phyloP scores from a whole-genome alignment of 345 rosid species.

The Reutealis trisperma region DNA sequence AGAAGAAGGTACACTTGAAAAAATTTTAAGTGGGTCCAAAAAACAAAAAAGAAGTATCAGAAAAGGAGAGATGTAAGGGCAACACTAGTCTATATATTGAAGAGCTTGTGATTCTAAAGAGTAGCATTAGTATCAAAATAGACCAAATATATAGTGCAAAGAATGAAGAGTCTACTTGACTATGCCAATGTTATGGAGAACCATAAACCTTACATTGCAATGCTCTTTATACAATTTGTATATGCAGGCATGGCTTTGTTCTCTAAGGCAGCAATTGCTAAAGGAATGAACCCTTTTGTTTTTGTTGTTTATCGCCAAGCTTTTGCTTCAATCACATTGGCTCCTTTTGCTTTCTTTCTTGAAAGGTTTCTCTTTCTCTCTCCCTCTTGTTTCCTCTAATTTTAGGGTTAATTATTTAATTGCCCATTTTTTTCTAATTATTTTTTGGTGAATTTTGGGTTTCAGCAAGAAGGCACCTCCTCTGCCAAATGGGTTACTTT shows the following conservation, averaged over 20 bases:
- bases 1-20: conserved; percentile 1
- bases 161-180: conserved; percentile 27
- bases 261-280: conserved; percentile 68
- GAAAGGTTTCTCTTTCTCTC: conserved; percentile 54
- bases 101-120: background rate
- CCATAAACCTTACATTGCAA: conserved; percentile 59
- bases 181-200: conserved; percentile 21
- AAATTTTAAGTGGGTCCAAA: too few relatives aligned
- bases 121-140: too few relatives aligned
- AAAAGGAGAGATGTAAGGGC: background rate
- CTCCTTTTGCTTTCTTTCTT: conserved; percentile 71
- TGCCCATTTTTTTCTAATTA: background rate
- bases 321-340: conserved; percentile 59
- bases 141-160: background rate
- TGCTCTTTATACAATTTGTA: conserved; percentile 57
- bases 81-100: conserved; percentile 13
- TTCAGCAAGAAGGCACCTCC: conserved; percentile 50
- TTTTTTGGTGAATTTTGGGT: background rate
- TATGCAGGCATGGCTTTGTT: conserved; percentile 86
- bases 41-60: too few relatives aligned
- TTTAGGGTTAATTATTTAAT: too few relatives aligned
- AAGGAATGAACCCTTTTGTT: conserved; percentile 76
- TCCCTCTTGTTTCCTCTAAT: background rate
- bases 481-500: conserved; percentile 39
- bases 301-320: conserved; percentile 84